Evolutionary conservation across 768 basidiomycete genomes (phyloP).

Genomic region (Russula virescens): DNA sequence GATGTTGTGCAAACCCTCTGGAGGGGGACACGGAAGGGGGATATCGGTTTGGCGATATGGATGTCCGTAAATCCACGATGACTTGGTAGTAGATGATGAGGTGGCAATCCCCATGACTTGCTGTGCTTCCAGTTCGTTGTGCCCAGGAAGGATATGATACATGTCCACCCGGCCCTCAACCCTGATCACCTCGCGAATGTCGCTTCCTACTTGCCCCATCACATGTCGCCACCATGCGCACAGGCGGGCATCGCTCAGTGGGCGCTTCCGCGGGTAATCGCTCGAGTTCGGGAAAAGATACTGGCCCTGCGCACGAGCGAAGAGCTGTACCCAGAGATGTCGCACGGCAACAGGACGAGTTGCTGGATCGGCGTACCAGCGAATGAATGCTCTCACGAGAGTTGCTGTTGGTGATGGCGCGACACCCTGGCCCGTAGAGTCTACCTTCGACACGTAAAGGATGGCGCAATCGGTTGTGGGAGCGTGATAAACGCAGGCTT

Average conservation of each 20-base stretch:
- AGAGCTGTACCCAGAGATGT: conserved; percentile 17
- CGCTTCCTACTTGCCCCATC: conserved; percentile 49
- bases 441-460: conserved; percentile 85
- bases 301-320: conserved; percentile 79
- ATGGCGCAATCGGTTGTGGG: conserved; percentile 16
- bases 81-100: conserved; percentile 17
- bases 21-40: conserved; percentile 46
- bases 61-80: conserved; percentile 71
- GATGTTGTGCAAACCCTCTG: conserved; percentile 39
- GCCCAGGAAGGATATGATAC: conserved; percentile 69
- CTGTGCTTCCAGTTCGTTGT: conserved; percentile 58
- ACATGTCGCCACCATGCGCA: conserved; percentile 92
- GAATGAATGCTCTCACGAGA: conserved; percentile 62
- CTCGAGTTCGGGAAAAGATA: conserved; percentile 91
- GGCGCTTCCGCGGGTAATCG: conserved; percentile 61
- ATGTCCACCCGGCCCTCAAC: conserved; percentile 33
- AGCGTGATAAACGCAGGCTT: conserved; percentile 30
- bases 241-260: conserved; percentile 70
- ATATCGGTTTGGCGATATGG: conserved; percentile 51
- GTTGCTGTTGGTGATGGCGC: conserved; percentile 61
- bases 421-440: conserved; percentile 75
- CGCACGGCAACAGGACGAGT: conserved; percentile 12
- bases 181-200: conserved; percentile 28
- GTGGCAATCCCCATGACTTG: conserved; percentile 43
- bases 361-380: conserved; percentile 31